Conservation (phyloP, 768 basidiomycete genomes). For the Kwoniella pini region DNA sequence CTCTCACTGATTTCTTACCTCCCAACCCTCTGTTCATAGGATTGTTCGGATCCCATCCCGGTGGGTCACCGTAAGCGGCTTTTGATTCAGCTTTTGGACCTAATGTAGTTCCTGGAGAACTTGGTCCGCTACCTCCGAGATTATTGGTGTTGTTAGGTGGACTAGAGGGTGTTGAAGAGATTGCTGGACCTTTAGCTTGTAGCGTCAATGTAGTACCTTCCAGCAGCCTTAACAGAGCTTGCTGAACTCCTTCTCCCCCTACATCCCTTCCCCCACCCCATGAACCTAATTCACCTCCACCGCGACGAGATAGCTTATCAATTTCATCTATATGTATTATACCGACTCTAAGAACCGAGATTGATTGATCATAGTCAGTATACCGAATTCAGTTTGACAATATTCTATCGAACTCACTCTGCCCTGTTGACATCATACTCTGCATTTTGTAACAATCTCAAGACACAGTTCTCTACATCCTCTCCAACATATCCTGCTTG, state of each 20-base stretch:
- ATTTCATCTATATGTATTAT: conserved; percentile 97
- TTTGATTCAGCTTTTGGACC: conserved; percentile 23
- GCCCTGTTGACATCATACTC: conserved; percentile 85
- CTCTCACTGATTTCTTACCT: conserved; percentile 49
- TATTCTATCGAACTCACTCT: conserved; percentile 59
- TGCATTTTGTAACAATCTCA: conserved; percentile 83
- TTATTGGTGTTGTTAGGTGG: background rate
- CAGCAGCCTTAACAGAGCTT: conserved; percentile 77
- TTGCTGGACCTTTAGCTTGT: conserved; percentile 58
- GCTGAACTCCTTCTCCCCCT: conserved; percentile 94
- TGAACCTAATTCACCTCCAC: conserved; percentile 58
- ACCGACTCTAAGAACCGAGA: conserved; percentile 68
- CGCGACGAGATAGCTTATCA: conserved; percentile 75
- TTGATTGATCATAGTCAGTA: background rate
- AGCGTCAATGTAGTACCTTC: conserved; percentile 86
- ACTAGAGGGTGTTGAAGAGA: conserved; percentile 31
- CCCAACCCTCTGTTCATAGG: conserved; percentile 34
- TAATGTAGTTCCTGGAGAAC: conserved; percentile 7
- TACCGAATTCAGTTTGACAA: no score
- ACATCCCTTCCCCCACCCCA: conserved; percentile 67
- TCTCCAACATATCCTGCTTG: conserved; percentile 82
- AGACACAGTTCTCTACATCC: conserved; percentile 89
- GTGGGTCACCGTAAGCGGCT: conserved; percentile 31
- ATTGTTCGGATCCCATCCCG: conserved; percentile 45
- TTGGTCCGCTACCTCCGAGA: background rate